Percentiles rank a stretch among this genome's conserved stretches.
Evolutionary conservation across 2,329 filamentous ascomycete genomes (phyloP).

Genomic region (Cladophialophora immunda): DNA sequence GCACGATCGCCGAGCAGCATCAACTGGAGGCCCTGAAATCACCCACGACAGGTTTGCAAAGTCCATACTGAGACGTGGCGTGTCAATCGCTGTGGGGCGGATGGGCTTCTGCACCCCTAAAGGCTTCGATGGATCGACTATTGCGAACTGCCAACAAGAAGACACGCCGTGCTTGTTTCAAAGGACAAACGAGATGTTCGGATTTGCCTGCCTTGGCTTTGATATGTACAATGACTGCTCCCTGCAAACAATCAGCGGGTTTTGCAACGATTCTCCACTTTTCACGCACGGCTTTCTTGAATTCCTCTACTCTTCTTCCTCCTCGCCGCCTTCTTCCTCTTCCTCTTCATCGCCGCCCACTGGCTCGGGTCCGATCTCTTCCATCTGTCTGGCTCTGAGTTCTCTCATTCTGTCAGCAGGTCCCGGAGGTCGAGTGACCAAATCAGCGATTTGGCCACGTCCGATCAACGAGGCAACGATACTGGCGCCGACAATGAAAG

Average conservation of each 20-base stretch:
- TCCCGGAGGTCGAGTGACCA: conserved; percentile 56
- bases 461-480: conserved; percentile 84
- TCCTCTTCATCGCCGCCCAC: conserved; percentile 43
- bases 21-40: neutral
- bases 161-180: neutral
- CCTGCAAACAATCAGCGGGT: conserved; percentile 24
- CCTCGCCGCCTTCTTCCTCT: conserved; percentile 33
- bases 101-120: neutral
- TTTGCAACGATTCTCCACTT: conserved; percentile 18
- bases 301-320: conserved; percentile 39
- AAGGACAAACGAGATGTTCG: conserved; percentile 22
- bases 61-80: neutral
- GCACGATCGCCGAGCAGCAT: neutral
- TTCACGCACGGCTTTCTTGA: conserved; percentile 15
- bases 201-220: conserved; percentile 26
- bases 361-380: conserved; percentile 56
- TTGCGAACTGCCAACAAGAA: neutral
- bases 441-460: conserved; percentile 76
- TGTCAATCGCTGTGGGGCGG: neutral
- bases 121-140: neutral
- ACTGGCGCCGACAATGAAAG: conserved; percentile 83
- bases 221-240: conserved; percentile 34
- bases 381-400: conserved; percentile 58
- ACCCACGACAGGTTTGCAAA: neutral
- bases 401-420: conserved; percentile 59